Base-by-base conservation (phyloP, 139 green algal genomes). In the Tetratostichococcus sp. region DNA sequence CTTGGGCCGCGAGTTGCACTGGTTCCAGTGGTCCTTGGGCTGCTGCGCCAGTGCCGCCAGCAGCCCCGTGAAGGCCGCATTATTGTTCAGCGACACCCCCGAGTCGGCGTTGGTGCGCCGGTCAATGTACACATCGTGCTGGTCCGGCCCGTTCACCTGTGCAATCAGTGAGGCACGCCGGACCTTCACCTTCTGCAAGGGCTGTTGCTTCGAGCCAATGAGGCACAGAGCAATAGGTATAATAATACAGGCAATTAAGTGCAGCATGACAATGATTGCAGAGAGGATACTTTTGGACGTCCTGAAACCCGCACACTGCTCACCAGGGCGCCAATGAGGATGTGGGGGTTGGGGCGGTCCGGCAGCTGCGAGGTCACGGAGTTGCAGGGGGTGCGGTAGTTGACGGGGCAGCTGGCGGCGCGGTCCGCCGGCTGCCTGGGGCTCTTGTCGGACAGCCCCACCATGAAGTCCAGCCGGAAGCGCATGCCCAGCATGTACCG, bases 291-390 rank as follows among this genome's bases (percentile, higher is more conserved):
- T n/a, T n/a, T n/a, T n/a, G n/a, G n/a, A n/a, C n/a, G n/a, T n/a
- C n/a, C n/a, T n/a, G n/a, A n/a, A n/a, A n/a, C 68, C 23, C 65
- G 39, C 16, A 69, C 31, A 42, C 84, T 84, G 30, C 82, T 81
- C 23, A 94, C 82, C n/a, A 94, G 80, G 1, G 86, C 88, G 17
- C 89, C 89, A 5, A 69, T 71, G 1, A 93, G 78, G 25, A 74
- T 69, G 76, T 91, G 79, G n/a, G 80, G 71, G 59, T 93, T 89
- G 73, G 80, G 16, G 77, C 77, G n/a, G 74, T 79, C 31, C 72
- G 80, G 19, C 79, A 75, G 58, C 14, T 79, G 72, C 8, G 75
- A 75, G 14, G 72, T 86, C 8, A 80, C 75, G 2, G 69, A 34
- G 42, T 80, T 86, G 78, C 82, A 86, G 50, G 76, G 39, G n/a